Evolutionary conservation across 768 basidiomycete species (phyloP).

Genomic region (Russula emetica): DNA sequence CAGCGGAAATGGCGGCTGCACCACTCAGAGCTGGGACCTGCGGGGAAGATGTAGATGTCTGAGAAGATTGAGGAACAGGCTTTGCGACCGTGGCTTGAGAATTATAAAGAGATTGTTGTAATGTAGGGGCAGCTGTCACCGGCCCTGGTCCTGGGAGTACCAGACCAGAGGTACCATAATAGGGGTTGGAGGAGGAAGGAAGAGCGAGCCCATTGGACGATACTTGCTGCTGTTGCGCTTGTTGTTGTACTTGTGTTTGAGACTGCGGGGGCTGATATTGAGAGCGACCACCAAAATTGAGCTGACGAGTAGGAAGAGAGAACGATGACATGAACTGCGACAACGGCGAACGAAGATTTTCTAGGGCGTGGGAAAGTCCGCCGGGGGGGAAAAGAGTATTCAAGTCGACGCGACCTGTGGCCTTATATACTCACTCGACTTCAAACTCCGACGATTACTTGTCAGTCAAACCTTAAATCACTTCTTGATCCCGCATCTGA

Average conservation of each 20-base stretch:
- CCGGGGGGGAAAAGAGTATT: constrained; percentile 19
- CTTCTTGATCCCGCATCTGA: constrained; percentile 27
- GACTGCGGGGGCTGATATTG: constrained; percentile 39
- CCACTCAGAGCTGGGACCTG: constrained; percentile 22
- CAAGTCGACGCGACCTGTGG: background rate
- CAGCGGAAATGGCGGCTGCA: constrained; percentile 45
- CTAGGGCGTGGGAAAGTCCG: constrained; percentile 27
- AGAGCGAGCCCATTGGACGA: constrained; percentile 54
- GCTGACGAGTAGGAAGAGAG: constrained; percentile 71
- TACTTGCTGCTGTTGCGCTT: constrained; percentile 40
- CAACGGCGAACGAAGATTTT: constrained; percentile 18
- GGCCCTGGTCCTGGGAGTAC: constrained; percentile 53
- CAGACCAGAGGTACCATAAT: constrained; percentile 42
- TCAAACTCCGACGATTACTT: constrained; percentile 24
- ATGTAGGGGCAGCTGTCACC: constrained; percentile 43
- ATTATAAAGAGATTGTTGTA: constrained; percentile 36
- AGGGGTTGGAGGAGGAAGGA: constrained; percentile 41
- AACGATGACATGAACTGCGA: constrained; percentile 44
- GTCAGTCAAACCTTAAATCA: constrained; percentile 25
- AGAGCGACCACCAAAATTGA: constrained; percentile 71
- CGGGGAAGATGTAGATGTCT: constrained; percentile 30
- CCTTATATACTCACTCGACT: constrained; percentile 23
- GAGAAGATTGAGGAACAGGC: constrained; percentile 31
- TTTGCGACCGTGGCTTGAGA: constrained; percentile 32
- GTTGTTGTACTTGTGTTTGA: constrained; percentile 43